Percentiles rank a stretch among this genome's conserved stretches.
Conservation (phyloP, 2,329 filamentous ascomycete genomes). For the Fusarium domesticum region DNA sequence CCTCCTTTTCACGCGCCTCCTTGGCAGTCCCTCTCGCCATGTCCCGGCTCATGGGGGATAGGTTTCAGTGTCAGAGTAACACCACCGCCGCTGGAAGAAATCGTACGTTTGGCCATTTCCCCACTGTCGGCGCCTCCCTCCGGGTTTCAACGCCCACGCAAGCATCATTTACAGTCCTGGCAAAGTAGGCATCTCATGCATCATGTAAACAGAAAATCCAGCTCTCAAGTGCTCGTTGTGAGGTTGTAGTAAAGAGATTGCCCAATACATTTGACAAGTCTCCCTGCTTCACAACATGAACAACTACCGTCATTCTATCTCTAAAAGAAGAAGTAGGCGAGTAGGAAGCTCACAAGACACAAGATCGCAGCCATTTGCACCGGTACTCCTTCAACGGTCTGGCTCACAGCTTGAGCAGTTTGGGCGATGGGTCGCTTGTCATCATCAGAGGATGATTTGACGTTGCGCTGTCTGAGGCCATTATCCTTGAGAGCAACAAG, state of each 20-base stretch:
- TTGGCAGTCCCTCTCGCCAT: no score
- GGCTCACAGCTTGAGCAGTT: slow-evolving; percentile 54
- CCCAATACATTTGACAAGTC: slow-evolving; percentile 2
- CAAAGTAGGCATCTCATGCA: no score
- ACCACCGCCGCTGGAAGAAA: not conserved
- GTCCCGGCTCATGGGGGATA: not conserved
- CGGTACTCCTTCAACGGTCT: slow-evolving; percentile 71
- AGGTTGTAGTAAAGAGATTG: no score
- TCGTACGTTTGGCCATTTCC: no score
- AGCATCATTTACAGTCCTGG: no score
- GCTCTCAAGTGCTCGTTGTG: no score
- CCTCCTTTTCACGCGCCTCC: not conserved
- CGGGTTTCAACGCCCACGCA: no score
- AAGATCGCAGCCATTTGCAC: slow-evolving; percentile 80
- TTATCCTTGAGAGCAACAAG: slow-evolving; percentile 69
- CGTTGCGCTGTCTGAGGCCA: slow-evolving; percentile 77
- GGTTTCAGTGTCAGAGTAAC: no score
- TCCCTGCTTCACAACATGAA: slow-evolving; percentile 2
- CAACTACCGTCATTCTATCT: slow-evolving; percentile 4
- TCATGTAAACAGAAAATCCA: no score
- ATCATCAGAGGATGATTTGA: slow-evolving; percentile 48
- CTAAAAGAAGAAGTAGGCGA: slow-evolving; percentile 97
- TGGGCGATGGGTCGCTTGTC: slow-evolving; percentile 49
- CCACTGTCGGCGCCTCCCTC: no score
- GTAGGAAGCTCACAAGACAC: slow-evolving; percentile 85